Conservation (phyloP, 1,139 yeast species). For the Suhomyces chickasaworum region DNA sequence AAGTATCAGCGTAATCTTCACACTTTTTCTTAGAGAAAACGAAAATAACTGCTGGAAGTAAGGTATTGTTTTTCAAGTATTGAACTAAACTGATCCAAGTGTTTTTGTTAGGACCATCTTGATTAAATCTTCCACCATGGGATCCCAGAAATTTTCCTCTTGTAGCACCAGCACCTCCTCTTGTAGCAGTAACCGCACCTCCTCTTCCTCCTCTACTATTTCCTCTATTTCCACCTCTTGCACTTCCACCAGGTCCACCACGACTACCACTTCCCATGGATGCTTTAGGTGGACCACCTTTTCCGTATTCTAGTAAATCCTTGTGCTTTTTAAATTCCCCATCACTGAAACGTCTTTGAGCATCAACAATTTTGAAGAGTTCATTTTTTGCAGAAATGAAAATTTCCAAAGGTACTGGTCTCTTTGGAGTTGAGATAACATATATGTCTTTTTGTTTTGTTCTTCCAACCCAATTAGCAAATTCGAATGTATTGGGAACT, state of each 20-base stretch:
- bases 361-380: conserved; percentile 71
- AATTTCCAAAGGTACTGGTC: conserved; percentile 94
- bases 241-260: conserved; percentile 49
- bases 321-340: conserved; percentile 64
- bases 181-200: conserved; percentile 14
- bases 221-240: conserved; percentile 44
- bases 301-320: conserved; percentile 48
- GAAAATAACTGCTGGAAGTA: conserved; percentile 88
- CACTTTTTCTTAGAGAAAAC: conserved; percentile 93
- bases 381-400: conserved; percentile 76
- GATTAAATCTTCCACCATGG: conserved; percentile 32
- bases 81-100: conserved; percentile 82
- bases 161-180: conserved; percentile 28
- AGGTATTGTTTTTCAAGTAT: conserved; percentile 60
- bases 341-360: conserved; percentile 68
- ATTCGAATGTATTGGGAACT: conserved; percentile 95
- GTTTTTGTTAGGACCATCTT: conserved; percentile 75
- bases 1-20: conserved; percentile 86
- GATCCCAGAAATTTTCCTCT: conserved; percentile 24
- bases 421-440: conserved; percentile 91
- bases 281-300: conserved; percentile 37
- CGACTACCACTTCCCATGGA: conserved; percentile 46
- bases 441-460: conserved; percentile 94
- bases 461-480: conserved; percentile 98
- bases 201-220: conserved; percentile 27